Base-by-base conservation (phyloP, 257 asterid species). In the Echites panduratus region DNA sequence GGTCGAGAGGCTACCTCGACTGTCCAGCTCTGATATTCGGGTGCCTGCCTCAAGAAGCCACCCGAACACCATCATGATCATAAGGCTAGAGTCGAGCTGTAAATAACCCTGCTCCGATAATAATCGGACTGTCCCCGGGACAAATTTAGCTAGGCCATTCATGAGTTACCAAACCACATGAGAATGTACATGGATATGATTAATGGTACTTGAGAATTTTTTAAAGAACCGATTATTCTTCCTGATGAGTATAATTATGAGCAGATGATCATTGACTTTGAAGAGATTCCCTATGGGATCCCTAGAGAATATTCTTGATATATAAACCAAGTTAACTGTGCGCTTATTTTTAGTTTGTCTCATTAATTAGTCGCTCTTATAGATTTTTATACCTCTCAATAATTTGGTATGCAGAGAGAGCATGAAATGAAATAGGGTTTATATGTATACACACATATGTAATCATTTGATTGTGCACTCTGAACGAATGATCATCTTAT, bases 71-170 rank as follows among this genome's bases (percentile, higher is more conserved):
- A 9, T n/a, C 29, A 54, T 26, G 52, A 57, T n/a, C n/a, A n/a
- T n/a, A n/a, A n/a, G n/a, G n/a, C n/a, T n/a, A n/a, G n/a, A n/a
- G n/a, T n/a, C n/a, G n/a, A n/a, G n/a, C n/a, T n/a, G n/a, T n/a
- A n/a, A n/a, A 35, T 13, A 57, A 48, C 13, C 12, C 20, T 7
- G 66, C 48, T 22, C 76, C 77, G 0, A 66, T 71, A 7, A 84
- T 66, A 4, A 63, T 84, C 7, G 82, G 79, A 27, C 54, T 84
- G 22, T 81, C 87, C 12, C 79, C 84, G 7, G 67, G 45, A 4
- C 80, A 84, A 69, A 79, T 83, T 75, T 79, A n/a, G n/a, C n/a
- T n/a, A 83, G 35, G 84, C 84, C 50, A 83, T 83, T 17, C 72
- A 75, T 9, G 87, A 83, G 38, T 58, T 73, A 43, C 84, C 87